A percentile compares a stretch with the other conserved stretches of the same genome.
phyloP scores from a whole-genome alignment of 257 asterid genomes.

The Gentiana macrophylla region DNA sequence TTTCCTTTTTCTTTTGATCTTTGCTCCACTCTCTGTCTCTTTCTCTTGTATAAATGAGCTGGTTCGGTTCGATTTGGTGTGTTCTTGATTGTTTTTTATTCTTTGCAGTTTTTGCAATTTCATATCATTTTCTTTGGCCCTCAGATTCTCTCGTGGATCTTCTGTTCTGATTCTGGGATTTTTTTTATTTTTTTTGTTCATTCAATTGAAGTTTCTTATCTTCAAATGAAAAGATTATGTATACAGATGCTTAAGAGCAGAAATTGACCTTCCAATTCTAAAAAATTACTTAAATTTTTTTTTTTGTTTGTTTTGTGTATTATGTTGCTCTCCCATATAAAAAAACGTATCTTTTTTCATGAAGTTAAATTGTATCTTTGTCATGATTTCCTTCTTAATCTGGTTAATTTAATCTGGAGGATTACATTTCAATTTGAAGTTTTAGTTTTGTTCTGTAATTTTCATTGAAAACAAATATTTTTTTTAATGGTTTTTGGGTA shows the following conservation, averaged over 20 bases:
- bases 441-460: background rate
- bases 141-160: slow-evolving; percentile 3
- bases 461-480: too few relatives aligned
- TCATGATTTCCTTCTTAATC: background rate
- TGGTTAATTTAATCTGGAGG: background rate
- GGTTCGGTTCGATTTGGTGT: background rate
- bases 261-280: slow-evolving; percentile 1
- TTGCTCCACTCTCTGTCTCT: background rate
- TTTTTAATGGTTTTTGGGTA: too few relatives aligned
- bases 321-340: too few relatives aligned
- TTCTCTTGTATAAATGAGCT: background rate
- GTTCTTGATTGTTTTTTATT: slow-evolving; percentile 3
- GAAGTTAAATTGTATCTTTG: background rate
- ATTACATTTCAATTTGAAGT: too few relatives aligned
- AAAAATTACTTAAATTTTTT: background rate
- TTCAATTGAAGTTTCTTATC: background rate
- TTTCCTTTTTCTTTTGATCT: background rate
- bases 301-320: too few relatives aligned
- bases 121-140: slow-evolving; percentile 4
- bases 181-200: too few relatives aligned
- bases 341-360: background rate
- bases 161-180: background rate
- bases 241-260: slow-evolving; percentile 8
- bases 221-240: background rate
- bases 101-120: slow-evolving; percentile 6